Conservation (phyloP, 352 stramenopile genomes). For the Globisporangium middletonii region DNA sequence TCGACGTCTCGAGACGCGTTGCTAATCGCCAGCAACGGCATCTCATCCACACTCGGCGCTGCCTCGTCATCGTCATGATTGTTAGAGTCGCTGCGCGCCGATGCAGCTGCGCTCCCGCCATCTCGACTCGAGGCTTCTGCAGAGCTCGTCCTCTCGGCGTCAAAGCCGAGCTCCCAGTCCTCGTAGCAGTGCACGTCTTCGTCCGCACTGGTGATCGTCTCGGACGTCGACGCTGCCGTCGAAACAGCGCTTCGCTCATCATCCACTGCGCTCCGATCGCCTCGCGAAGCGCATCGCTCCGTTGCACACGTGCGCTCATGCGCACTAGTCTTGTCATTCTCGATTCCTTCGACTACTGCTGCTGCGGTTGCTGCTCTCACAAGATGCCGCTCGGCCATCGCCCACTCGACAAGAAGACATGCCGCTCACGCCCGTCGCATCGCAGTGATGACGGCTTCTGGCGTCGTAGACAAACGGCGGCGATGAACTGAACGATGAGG, state of each 20-base stretch:
- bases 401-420: no score
- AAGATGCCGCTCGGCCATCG: no score
- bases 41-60: not conserved
- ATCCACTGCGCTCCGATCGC: not conserved
- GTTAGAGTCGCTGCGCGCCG: no score
- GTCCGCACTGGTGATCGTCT: conserved; percentile 31
- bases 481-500: no score
- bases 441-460: no score
- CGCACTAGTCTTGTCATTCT: no score
- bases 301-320: not conserved
- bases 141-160: not conserved
- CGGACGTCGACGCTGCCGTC: conserved; percentile 25
- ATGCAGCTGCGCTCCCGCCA: no score
- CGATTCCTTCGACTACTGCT: no score
- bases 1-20: not conserved
- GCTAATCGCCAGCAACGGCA: not conserved
- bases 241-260: conserved; percentile 9
- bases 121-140: not conserved
- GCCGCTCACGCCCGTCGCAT: no score
- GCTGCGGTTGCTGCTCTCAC: no score
- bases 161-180: conserved; percentile 27
- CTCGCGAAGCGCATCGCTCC: not conserved
- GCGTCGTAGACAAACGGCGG: no score
- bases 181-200: conserved; percentile 31
- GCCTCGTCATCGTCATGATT: not conserved